Base-by-base conservation (phyloP, 208 protist genomes). In the Acanthamoeba divionensis region DNA sequence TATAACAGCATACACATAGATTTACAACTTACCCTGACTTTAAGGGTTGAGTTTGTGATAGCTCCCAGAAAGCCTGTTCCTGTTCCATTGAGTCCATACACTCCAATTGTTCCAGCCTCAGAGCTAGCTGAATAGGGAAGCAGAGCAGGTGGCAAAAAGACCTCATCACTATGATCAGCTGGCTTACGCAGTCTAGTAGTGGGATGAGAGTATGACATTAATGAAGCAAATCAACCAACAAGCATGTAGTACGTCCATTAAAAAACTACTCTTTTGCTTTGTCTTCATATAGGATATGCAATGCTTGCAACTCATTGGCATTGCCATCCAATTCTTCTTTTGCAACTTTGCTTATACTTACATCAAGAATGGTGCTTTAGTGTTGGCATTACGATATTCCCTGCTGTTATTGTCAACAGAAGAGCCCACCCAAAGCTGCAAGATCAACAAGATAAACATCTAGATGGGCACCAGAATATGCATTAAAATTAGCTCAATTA, bases 401-500 rank as follows among this genome's bases (percentile, higher is more conserved):
- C n/a, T 6, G 15, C 4, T 31, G 15, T 88, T 44, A 0, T 9
- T 52, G 9, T 65, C 80, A 18, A 71, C 10, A 15, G 52, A 45
- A 9, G 13, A 9, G 0, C 9, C 3, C 18, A 88, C 38, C 80
- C 77, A 87, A 2, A 45, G 48, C 36, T 69, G 80, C 57, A 88
- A 41, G 10, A 65, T 10, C 26, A 88, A 88, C 7, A 88, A 8
- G 60, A 88, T 47, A 24, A 88, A 0, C 80, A 88, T 71, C 80
- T 65, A 45, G 26, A 10, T 2, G 36, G 52, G 52, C 38, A 26
- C 13, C 0, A 10, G 6, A 18, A 77, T 18, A 77, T 12, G 24
- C 8, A 77, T 41, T 21, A 15, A 29, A 45, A n/a, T 79, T 7
- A 1, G 36, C 52, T 57, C n/a, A n/a, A 79, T 4, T 29, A 79